A percentile compares a stretch with the other conserved stretches of the same genome.
phyloP scores from a whole-genome alignment of 2,329 filamentous ascomycete genomes.

The Fusarium tuaranense region DNA sequence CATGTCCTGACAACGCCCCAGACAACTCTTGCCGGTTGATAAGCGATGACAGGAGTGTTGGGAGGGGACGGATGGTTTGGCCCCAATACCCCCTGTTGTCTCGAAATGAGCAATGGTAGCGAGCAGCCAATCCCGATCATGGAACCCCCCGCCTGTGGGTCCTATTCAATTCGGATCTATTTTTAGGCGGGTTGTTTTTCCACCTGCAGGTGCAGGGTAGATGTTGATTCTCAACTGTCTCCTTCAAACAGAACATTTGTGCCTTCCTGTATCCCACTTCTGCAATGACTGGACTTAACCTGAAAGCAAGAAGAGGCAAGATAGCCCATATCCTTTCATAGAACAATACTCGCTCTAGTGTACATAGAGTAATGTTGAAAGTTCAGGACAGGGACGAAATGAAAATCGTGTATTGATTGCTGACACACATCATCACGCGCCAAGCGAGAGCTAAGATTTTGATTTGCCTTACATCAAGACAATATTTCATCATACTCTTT shows the following conservation, averaged over 20 bases:
- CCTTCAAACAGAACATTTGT: neutral
- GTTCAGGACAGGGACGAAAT: too few species aligned
- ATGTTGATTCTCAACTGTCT: neutral
- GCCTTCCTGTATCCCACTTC: neutral
- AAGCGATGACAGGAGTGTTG: neutral
- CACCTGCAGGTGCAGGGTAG: neutral
- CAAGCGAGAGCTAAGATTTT: neutral
- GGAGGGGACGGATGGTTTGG: neutral
- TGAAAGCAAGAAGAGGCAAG: too few species aligned
- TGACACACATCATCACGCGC: too few species aligned
- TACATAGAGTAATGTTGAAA: too few species aligned
- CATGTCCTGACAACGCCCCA: neutral
- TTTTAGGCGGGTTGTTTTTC: neutral
- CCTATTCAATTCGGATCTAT: neutral
- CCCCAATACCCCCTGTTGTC: neutral
- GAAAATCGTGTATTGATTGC: too few species aligned
- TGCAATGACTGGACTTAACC: neutral
- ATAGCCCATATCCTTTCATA: too few species aligned
- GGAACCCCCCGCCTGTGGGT: neutral
- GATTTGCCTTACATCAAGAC: neutral
- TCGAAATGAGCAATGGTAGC: neutral
- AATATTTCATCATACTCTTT: too few species aligned
- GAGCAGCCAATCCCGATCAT: neutral
- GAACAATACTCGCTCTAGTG: too few species aligned
- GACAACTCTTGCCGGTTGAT: neutral